phyloP scores from a whole-genome alignment of 768 basidiomycete species.

The Daedalea quercina region DNA sequence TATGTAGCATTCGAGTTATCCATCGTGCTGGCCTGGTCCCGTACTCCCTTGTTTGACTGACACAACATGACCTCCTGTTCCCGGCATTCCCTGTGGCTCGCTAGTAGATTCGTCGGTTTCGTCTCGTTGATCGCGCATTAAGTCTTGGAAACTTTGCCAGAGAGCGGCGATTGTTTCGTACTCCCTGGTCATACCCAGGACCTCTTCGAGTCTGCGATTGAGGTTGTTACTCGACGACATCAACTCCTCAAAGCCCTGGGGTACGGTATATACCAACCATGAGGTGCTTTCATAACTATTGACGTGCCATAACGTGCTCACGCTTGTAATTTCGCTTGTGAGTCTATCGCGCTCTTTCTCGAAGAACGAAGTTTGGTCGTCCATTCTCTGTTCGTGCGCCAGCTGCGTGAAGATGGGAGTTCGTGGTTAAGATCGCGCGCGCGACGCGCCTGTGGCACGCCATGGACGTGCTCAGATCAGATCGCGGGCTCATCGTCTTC shows the following conservation, averaged over 20 bases:
- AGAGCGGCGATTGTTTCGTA: constrained; percentile 83
- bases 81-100: constrained; percentile 42
- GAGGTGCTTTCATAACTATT: too few relatives aligned
- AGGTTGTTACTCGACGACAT: constrained; percentile 78
- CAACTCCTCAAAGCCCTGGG: constrained; percentile 84
- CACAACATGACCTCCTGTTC: constrained; percentile 67
- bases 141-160: constrained; percentile 74
- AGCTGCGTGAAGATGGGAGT: not conserved
- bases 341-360: constrained; percentile 75
- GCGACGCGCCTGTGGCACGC: not conserved
- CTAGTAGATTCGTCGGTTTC: constrained; percentile 17
- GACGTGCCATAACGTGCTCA: constrained; percentile 21
- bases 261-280: not conserved
- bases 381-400: not conserved
- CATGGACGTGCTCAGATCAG: not conserved
- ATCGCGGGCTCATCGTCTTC: too few relatives aligned
- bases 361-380: constrained; percentile 52
- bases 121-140: constrained; percentile 48
- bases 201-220: constrained; percentile 90
- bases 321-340: constrained; percentile 66
- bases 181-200: constrained; percentile 86
- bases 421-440: not conserved
- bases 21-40: constrained; percentile 2
- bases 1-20: not conserved
- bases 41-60: constrained; percentile 19